Conservation (phyloP, 1,139 yeast genomes). For the Hanseniaspora sp. region DNA sequence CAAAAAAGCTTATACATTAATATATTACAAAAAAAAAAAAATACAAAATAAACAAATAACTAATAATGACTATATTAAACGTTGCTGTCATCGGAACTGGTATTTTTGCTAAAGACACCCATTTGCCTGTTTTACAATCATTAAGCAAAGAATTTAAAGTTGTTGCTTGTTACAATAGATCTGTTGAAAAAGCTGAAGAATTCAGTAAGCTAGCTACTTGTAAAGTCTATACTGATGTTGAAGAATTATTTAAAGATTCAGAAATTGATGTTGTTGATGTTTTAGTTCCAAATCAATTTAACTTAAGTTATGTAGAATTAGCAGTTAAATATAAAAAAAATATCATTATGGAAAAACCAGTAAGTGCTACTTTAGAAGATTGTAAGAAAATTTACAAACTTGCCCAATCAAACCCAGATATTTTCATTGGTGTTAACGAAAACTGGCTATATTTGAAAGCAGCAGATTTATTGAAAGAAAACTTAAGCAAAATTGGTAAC, state of each 20-base stretch:
- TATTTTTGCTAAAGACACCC: constrained; percentile 74
- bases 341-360: constrained; percentile 74
- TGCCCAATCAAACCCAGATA: constrained; percentile 39
- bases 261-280: constrained; percentile 69
- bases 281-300: constrained; percentile 73
- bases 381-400: constrained; percentile 67
- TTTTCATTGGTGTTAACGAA: constrained; percentile 71
- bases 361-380: constrained; percentile 72
- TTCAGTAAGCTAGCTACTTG: constrained; percentile 57
- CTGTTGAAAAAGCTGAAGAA: constrained; percentile 64
- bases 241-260: constrained; percentile 51
- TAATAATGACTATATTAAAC: constrained; percentile 31
- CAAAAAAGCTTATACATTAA: background rate
- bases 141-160: constrained; percentile 36
- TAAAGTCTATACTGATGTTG: constrained; percentile 55
- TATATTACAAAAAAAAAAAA: too few relatives aligned
- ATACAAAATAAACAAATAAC: too few relatives aligned
- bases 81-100: constrained; percentile 85
- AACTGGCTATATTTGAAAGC: constrained; percentile 69
- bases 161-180: constrained; percentile 67
- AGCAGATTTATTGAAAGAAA: constrained; percentile 41
- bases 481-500: constrained; percentile 61
- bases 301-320: constrained; percentile 50
- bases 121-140: constrained; percentile 59
- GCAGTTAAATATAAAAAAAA: constrained; percentile 64